phyloP scores from a whole-genome alignment of 2,329 filamentous ascomycete species.

The Thermoascus crustaceus region DNA sequence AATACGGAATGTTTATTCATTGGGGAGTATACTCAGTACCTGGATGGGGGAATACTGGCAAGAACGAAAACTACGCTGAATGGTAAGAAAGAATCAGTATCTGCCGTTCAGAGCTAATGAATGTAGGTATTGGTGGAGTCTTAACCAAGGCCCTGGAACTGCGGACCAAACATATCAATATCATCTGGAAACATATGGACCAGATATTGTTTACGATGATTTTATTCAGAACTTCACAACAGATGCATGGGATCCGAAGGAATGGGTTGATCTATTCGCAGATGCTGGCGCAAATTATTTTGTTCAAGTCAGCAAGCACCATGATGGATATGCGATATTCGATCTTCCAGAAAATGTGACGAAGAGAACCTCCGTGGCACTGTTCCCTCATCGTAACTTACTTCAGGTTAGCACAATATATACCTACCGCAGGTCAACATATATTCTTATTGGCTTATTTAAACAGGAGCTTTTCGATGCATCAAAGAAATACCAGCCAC shows the following conservation, averaged over 20 bases:
- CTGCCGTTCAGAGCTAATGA: constrained; percentile 5
- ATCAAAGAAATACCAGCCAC: constrained; percentile 34
- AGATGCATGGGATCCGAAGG: constrained; percentile 42
- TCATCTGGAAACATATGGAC: constrained; percentile 44
- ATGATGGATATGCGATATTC: constrained; percentile 42
- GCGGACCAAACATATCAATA: constrained; percentile 44
- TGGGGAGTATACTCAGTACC: constrained; percentile 52
- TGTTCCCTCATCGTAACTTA: constrained; percentile 35
- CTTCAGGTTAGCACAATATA: constrained; percentile 31
- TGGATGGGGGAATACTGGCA: constrained; percentile 43
- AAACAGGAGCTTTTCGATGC: constrained; percentile 38
- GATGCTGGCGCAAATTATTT: constrained; percentile 45
- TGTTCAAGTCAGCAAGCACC: constrained; percentile 39
- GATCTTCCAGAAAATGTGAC: constrained; percentile 34
- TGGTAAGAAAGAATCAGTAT: constrained; percentile 21
- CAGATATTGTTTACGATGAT: constrained; percentile 48
- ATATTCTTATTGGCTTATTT: too few species aligned
- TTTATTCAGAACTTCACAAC: constrained; percentile 49
- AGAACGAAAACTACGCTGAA: constrained; percentile 34
- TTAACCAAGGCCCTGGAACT: constrained; percentile 33
- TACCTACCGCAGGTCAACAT: too few species aligned
- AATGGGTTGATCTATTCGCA: constrained; percentile 47
- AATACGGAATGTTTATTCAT: constrained; percentile 55
- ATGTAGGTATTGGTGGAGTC: constrained; percentile 42
- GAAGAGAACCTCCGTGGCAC: too few species aligned